Conservation (phyloP, 495 filamentous ascomycete genomes). For the Rostrohypoxylon terebratum region DNA sequence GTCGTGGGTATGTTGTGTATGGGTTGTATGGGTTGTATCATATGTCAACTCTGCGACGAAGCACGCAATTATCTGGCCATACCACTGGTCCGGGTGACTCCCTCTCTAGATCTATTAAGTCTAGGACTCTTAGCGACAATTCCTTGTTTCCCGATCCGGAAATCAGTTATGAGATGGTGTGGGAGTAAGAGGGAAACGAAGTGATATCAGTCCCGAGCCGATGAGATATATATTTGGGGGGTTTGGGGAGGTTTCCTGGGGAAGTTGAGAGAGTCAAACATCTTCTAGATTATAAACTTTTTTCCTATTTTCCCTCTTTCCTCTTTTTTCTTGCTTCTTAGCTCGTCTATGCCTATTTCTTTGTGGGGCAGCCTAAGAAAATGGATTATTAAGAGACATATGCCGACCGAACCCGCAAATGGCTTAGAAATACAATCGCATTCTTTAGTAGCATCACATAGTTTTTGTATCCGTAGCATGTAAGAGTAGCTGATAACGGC, state of each 20-base stretch:
- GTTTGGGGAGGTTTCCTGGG: constrained; percentile 1
- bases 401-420: constrained; percentile 44
- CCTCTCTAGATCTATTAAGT: constrained; percentile 13
- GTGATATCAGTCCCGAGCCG: neutral
- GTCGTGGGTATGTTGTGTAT: no score
- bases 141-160: constrained; percentile 33
- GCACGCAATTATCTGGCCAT: constrained; percentile 44
- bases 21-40: constrained; percentile 24
- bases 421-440: constrained; percentile 45
- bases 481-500: constrained; percentile 15
- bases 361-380: constrained; percentile 32
- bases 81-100: constrained; percentile 32
- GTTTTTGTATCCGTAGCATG: constrained; percentile 11
- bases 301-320: constrained; percentile 7
- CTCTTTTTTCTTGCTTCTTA: constrained; percentile 11
- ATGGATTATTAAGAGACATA: constrained; percentile 40
- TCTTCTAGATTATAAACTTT: constrained; percentile 21
- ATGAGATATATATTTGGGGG: constrained; percentile 18
- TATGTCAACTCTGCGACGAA: constrained; percentile 40
- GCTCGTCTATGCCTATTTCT: constrained; percentile 12
- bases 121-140: constrained; percentile 27
- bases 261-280: neutral
- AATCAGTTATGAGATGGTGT: constrained; percentile 2
- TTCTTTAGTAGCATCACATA: constrained; percentile 27
- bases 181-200: constrained; percentile 8